phyloP scores from a whole-genome alignment of 2,329 filamentous ascomycete genomes.

The Monosporascus sp. region DNA sequence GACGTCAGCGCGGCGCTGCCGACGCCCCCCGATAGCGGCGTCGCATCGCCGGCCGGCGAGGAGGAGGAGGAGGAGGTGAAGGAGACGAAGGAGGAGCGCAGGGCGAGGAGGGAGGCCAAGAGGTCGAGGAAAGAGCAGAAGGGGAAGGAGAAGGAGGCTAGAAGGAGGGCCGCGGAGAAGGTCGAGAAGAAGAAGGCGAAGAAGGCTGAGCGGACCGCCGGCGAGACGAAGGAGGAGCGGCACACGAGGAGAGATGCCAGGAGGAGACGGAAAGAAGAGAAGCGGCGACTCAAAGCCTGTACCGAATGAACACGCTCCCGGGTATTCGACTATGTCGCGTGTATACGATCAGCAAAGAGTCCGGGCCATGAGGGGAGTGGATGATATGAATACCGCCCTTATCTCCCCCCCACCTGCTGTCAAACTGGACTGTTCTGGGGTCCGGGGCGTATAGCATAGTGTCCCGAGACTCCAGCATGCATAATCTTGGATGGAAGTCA shows the following conservation, averaged over 20 bases:
- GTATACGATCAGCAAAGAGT: too few relatives aligned
- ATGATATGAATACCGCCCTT: too few relatives aligned
- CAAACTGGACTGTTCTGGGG: too few relatives aligned
- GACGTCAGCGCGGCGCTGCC: slow-evolving; percentile 18
- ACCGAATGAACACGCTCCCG: slow-evolving; percentile 5
- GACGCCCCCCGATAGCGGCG: slow-evolving; percentile 26
- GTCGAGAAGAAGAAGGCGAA: slow-evolving; percentile 18
- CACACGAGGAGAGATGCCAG: slow-evolving; percentile 38
- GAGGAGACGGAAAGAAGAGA: slow-evolving; percentile 31
- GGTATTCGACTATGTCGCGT: too few relatives aligned
- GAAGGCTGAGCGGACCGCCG: slow-evolving; percentile 17
- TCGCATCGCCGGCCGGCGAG: slow-evolving; percentile 23
- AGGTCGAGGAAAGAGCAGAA: slow-evolving; percentile 26
- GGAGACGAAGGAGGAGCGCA: slow-evolving; percentile 23
- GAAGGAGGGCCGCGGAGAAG: slow-evolving; percentile 25
- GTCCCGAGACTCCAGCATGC: too few relatives aligned
- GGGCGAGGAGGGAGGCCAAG: slow-evolving; percentile 18
- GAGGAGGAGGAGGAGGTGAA: slow-evolving; percentile 29
- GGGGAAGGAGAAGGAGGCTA: slow-evolving; percentile 18
- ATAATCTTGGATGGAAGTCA: too few relatives aligned
- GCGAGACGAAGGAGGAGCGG: slow-evolving; percentile 42
- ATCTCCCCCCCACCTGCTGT: too few relatives aligned
- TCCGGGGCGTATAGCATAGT: too few relatives aligned
- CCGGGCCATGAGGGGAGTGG: too few relatives aligned
- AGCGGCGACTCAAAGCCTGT: slow-evolving; percentile 15